Evolutionary conservation across 176 grass and related monocot species (phyloP).

Genomic region (Bolboschoenus planiculmis): DNA sequence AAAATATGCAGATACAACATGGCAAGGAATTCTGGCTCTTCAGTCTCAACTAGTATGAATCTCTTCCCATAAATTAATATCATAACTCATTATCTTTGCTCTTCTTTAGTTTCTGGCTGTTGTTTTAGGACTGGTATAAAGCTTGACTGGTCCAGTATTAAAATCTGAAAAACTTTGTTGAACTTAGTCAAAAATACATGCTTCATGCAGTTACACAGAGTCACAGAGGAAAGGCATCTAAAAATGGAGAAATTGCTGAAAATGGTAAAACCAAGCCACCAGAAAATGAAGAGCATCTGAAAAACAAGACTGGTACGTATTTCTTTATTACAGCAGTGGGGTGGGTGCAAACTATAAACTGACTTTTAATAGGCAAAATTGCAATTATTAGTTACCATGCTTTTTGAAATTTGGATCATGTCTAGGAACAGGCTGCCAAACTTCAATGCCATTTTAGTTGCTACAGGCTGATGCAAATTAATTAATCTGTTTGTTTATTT

Average conservation of each 20-base stretch:
- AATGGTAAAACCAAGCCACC: constrained; percentile 25
- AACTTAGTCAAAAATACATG: not conserved
- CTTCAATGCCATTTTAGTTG: not conserved
- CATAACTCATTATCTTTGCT: not conserved
- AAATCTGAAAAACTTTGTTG: not conserved
- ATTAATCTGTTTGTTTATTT: not conserved
- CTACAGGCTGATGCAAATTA: not conserved
- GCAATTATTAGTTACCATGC: not conserved
- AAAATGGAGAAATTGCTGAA: constrained; percentile 36
- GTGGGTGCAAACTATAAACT: not conserved
- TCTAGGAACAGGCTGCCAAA: not conserved
- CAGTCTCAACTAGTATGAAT: constrained; percentile 55
- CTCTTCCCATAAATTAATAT: constrained; percentile 8
- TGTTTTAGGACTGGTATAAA: not conserved
- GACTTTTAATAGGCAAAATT: not conserved
- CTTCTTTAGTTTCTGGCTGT: not conserved
- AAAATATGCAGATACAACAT: constrained; percentile 45
- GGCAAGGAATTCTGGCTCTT: constrained; percentile 58
- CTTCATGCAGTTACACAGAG: constrained; percentile 54
- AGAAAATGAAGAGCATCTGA: constrained; percentile 3
- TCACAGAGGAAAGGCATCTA: constrained; percentile 54
- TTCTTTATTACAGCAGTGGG: not conserved
- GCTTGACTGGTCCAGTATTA: not conserved
- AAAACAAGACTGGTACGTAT: constrained; percentile 12
- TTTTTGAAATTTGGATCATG: not conserved